Conservation (phyloP, 164 flowering plant species). For the Litsea cubeba region DNA sequence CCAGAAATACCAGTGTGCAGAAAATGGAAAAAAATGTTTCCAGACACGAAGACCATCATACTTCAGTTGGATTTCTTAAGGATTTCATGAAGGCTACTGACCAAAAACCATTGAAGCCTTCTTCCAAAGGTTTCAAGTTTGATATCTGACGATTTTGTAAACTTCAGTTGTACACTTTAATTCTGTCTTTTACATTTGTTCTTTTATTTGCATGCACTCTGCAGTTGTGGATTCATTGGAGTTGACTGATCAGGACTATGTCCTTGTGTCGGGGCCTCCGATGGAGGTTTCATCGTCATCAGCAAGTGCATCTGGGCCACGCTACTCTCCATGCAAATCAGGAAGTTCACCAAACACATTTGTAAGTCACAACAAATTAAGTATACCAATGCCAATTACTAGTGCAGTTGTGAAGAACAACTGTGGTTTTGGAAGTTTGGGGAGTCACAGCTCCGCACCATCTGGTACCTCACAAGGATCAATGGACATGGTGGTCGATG, state of each 20-base stretch:
- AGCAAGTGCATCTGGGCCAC: constrained; percentile 40
- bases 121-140: constrained; percentile 48
- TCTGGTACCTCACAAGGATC: constrained; percentile 78
- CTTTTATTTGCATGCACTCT: constrained; percentile 14
- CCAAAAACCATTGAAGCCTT: constrained; percentile 28
- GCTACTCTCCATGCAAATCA: constrained; percentile 36
- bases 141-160: background rate
- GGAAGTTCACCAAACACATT: constrained; percentile 31
- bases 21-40: constrained; percentile 31
- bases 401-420: constrained; percentile 32
- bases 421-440: constrained; percentile 47
- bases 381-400: constrained; percentile 68
- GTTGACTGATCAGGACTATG: constrained; percentile 85
- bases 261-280: constrained; percentile 78
- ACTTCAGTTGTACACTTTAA: constrained; percentile 6
- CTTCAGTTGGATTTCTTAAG: constrained; percentile 31
- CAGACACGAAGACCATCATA: constrained; percentile 22
- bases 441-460: constrained; percentile 71
- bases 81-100: constrained; percentile 28
- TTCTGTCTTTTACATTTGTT: background rate
- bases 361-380: constrained; percentile 25
- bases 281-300: constrained; percentile 56
- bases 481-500: constrained; percentile 45
- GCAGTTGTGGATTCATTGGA: constrained; percentile 72
- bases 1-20: constrained; percentile 24